Percentiles rank a stretch among this genome's conserved stretches.
Evolutionary conservation across 1,284 basidiomycete genomes (phyloP).

Genomic region (Naganishia sp.): DNA sequence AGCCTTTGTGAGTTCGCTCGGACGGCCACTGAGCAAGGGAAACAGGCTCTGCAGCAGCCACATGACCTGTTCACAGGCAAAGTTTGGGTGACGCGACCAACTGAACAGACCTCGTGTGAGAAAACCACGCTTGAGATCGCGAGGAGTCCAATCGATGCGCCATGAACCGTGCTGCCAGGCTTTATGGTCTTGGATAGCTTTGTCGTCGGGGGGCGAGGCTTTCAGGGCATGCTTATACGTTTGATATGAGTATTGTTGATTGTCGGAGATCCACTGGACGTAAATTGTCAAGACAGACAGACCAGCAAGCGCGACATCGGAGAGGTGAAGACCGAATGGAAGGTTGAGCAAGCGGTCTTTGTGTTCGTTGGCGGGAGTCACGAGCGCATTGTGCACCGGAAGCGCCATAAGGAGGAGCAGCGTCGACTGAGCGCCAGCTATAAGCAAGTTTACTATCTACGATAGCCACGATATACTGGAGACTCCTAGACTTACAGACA

Average conservation of each 20-base stretch:
- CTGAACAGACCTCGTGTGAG: slow-evolving; percentile 80
- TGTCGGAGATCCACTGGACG: slow-evolving; percentile 80
- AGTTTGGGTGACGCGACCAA: slow-evolving; percentile 87
- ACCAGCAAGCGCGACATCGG: slow-evolving; percentile 68
- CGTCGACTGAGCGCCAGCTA: slow-evolving; percentile 72
- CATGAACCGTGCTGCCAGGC: slow-evolving; percentile 43
- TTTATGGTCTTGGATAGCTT: slow-evolving; percentile 27
- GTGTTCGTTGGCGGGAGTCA: slow-evolving; percentile 46
- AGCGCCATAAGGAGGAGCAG: slow-evolving; percentile 73
- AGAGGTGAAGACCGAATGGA: slow-evolving; percentile 55
- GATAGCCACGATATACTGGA: slow-evolving; percentile 22
- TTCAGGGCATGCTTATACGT: slow-evolving; percentile 66
- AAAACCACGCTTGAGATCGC: slow-evolving; percentile 78
- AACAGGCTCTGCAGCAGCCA: slow-evolving; percentile 64
- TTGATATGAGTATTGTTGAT: slow-evolving; percentile 82
- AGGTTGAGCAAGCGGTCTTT: neutral
- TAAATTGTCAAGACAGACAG: slow-evolving; percentile 64
- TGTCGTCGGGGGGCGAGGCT: slow-evolving; percentile 39
- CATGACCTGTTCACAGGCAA: slow-evolving; percentile 81
- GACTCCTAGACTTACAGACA: slow-evolving; percentile 59
- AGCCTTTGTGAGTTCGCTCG: slow-evolving; percentile 40
- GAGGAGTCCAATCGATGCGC: slow-evolving; percentile 63
- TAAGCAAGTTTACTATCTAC: neutral
- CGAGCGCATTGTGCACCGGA: slow-evolving; percentile 49
- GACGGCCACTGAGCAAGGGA: slow-evolving; percentile 40